phyloP scores from a whole-genome alignment of 192 early-diverging fungal genomes.

The Funneliformis mosseae region DNA sequence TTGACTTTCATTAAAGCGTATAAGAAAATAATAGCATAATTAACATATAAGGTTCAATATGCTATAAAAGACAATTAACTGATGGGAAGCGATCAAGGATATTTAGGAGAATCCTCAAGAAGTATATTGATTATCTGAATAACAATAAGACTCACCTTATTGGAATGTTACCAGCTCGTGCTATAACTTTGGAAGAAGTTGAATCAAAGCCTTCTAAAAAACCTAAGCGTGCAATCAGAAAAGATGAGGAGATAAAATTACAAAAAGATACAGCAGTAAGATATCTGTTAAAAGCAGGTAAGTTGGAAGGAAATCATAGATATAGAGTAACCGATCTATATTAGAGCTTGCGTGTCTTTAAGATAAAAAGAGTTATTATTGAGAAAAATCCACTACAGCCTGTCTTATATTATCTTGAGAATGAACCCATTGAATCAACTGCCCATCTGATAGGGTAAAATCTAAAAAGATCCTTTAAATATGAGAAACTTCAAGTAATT shows the following conservation, averaged over 20 bases:
- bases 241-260: not conserved
- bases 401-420: not conserved
- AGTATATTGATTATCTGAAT: constrained; percentile 14
- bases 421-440: no score
- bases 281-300: constrained; percentile 6
- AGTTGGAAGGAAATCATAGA: not conserved
- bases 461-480: no score
- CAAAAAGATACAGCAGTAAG: constrained; percentile 12
- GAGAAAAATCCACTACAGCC: constrained; percentile 22
- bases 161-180: not conserved
- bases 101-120: no score
- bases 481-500: no score
- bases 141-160: constrained; percentile 20
- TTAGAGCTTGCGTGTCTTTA: constrained; percentile 1
- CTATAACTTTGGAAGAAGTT: not conserved
- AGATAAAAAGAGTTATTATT: constrained; percentile 21
- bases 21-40: not conserved
- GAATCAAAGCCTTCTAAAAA: no score
- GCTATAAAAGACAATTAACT: no score
- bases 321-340: constrained; percentile 26
- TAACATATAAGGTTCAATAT: constrained; percentile 1
- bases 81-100: no score
- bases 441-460: no score
- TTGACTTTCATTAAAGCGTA: not conserved
- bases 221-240: no score